These are phyloP conservation scores for Penicillium desertorum DNA, from an alignment of 495 filamentous ascomycete genomes.

Conservation along the genomic window DNA sequence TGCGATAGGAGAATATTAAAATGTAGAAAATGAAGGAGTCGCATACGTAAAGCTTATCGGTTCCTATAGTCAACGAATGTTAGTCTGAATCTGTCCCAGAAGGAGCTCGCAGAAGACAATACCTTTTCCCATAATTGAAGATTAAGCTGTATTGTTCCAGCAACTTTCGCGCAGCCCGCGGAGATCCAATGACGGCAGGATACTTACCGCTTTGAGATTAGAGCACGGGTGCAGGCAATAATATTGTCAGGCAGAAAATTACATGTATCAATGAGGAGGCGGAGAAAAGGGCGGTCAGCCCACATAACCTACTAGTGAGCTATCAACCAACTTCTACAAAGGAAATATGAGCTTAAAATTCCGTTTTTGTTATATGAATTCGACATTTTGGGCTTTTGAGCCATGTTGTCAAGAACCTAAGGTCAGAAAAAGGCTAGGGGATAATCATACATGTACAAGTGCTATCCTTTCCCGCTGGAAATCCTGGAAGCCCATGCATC, in stretches of 20 bases:
- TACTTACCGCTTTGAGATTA: constrained; percentile 27
- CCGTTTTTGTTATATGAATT: background rate
- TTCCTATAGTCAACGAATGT: constrained; percentile 42
- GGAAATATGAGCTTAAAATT: background rate
- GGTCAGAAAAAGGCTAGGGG: background rate
- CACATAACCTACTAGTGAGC: too few relatives aligned
- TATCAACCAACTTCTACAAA: background rate
- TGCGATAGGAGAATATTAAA: constrained; percentile 12
- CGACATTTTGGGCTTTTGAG: background rate
- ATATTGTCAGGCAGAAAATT: background rate
- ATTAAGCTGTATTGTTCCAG: constrained; percentile 1
- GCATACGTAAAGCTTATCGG: constrained; percentile 74
- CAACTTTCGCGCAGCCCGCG: constrained; percentile 10
- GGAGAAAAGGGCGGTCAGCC: too few relatives aligned
- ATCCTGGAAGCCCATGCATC: background rate
- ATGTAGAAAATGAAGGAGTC: background rate
- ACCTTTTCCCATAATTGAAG: constrained; percentile 59
- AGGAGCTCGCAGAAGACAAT: constrained; percentile 13
- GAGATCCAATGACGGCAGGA: constrained; percentile 11
- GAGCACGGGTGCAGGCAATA: background rate
- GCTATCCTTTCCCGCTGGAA: background rate
- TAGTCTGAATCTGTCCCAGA: constrained; percentile 1
- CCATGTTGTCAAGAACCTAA: background rate
- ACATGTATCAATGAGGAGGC: too few relatives aligned
- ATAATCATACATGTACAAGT: constrained; percentile 14